These are phyloP conservation scores for Physcia stellaris DNA, from an alignment of 495 filamentous ascomycete species.

Conservation along the genomic window DNA sequence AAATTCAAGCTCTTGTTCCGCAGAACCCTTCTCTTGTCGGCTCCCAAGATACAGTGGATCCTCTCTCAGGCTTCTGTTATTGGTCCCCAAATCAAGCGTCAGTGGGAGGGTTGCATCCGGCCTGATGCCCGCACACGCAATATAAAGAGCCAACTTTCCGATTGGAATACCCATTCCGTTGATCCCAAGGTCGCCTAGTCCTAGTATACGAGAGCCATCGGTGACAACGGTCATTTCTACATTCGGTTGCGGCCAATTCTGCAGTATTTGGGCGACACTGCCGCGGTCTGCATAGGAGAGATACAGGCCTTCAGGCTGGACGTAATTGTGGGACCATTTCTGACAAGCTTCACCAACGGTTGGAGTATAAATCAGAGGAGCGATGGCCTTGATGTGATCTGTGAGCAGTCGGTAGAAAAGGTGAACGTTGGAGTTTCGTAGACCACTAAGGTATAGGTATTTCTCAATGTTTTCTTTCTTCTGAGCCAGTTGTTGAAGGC, in stretches of 20 bases:
- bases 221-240: slow-evolving; percentile 96
- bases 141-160: slow-evolving; percentile 87
- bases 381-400: slow-evolving; percentile 80
- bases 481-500: slow-evolving; percentile 59
- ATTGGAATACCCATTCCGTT: slow-evolving; percentile 98
- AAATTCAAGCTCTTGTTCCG: slow-evolving; percentile 79
- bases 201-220: slow-evolving; percentile 91
- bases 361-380: slow-evolving; percentile 92
- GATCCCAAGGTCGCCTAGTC: slow-evolving; percentile 88
- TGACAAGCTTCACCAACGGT: slow-evolving; percentile 94
- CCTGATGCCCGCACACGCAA: slow-evolving; percentile 90
- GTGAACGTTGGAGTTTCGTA: slow-evolving; percentile 81
- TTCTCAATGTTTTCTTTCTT: slow-evolving; percentile 79
- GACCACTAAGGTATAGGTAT: slow-evolving; percentile 79
- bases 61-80: slow-evolving; percentile 73
- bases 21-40: slow-evolving; percentile 63
- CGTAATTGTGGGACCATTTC: slow-evolving; percentile 92
- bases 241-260: slow-evolving; percentile 76
- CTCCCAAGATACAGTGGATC: slow-evolving; percentile 93
- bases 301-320: slow-evolving; percentile 86
- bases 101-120: slow-evolving; percentile 85
- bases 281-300: slow-evolving; percentile 82
- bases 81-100: slow-evolving; percentile 81
- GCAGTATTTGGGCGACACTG: slow-evolving; percentile 66
- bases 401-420: slow-evolving; percentile 91